Evolutionary conservation across 805 yeast species (phyloP), one percentile per base, ranked within the genome.

Genomic region (Sungouiozyma intestinalis): DNA sequence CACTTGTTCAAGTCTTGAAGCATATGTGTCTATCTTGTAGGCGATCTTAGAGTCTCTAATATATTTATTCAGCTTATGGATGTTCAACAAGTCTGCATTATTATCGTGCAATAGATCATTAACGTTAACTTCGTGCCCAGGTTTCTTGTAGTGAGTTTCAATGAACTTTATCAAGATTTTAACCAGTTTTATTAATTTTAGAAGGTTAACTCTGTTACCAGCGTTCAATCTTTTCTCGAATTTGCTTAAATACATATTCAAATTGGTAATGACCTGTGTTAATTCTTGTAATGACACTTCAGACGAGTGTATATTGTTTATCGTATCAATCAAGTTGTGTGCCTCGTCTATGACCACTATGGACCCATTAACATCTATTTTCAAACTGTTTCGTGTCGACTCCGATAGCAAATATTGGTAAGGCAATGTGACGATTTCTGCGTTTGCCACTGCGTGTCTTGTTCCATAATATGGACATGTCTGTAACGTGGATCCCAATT

Each of bases 261-360:
- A 52, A 0, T 82, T 78, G 2, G 49, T 49, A 16, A 69, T 60
- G 3, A 81, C 71, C 0, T 45, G 36, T 2, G 49, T 35, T 8
- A 85, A 63, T 27, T 82, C 85, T 0, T 49, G 40, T 1, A 67
- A 50, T 0, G 81, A 64, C 0, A 88, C 64, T 3, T 72, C 60
- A 2, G 77, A 70, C 0, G 95, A 85, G 52, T 81, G 73, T 47
- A 90, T 64, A 2, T 81, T 64, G 1, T 80, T 73, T 2, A 88
- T 75, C 0, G 88, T 78, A 50, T 87, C 96, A 21, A 86, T 56
- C 35, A 88, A 63, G 56, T 88, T 88, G 56, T 88, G 97, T 0
- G 97, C 97, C 57, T 88, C 97, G 58, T 88, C 97, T 20, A 88
- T 79, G 4, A 90, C 73, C 0, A 90, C 76, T 2, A 88, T 72